phyloP scores from a whole-genome alignment of 352 stramenopile species.

The Globisporangium abappressorium region DNA sequence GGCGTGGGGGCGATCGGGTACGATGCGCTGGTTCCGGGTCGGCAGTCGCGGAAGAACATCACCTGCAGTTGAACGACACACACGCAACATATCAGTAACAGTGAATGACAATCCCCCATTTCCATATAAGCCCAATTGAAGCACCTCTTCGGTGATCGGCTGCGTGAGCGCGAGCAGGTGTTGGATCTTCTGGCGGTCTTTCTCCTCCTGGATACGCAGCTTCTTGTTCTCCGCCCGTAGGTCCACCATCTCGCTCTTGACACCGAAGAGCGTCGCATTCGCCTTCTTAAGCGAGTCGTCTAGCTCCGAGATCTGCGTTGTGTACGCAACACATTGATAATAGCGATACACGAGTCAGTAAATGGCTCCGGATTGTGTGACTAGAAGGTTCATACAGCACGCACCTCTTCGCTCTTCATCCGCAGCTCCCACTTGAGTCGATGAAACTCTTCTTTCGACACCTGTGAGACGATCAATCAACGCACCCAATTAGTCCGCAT shows the following conservation, averaged over 20 bases:
- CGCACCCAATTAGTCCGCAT: background rate
- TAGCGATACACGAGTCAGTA: background rate
- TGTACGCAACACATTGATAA: background rate
- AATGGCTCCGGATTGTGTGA: background rate
- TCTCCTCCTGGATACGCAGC: slow-evolving; percentile 68
- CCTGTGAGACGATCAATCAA: slow-evolving; percentile 22
- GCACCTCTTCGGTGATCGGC: slow-evolving; percentile 71
- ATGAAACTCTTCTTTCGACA: slow-evolving; percentile 76
- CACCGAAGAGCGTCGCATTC: slow-evolving; percentile 60
- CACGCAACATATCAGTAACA: background rate
- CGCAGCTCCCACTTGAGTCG: slow-evolving; percentile 71
- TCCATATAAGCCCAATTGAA: background rate
- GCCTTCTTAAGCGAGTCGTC: slow-evolving; percentile 50
- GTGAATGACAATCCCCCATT: background rate
- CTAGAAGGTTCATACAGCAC: background rate
- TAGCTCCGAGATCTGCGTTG: slow-evolving; percentile 49
- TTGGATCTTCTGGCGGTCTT: slow-evolving; percentile 80
- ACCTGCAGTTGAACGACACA: slow-evolving; percentile 25
- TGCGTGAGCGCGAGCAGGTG: slow-evolving; percentile 80
- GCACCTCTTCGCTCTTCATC: slow-evolving; percentile 62
- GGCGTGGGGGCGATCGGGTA: slow-evolving; percentile 35
- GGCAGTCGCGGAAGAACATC: slow-evolving; percentile 74
- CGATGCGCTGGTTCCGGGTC: slow-evolving; percentile 43
- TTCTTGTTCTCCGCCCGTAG: slow-evolving; percentile 60
- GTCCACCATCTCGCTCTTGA: slow-evolving; percentile 61